Base-by-base conservation (phyloP, 176 grass and related monocot species). In the Rhynchospora tenuis region DNA sequence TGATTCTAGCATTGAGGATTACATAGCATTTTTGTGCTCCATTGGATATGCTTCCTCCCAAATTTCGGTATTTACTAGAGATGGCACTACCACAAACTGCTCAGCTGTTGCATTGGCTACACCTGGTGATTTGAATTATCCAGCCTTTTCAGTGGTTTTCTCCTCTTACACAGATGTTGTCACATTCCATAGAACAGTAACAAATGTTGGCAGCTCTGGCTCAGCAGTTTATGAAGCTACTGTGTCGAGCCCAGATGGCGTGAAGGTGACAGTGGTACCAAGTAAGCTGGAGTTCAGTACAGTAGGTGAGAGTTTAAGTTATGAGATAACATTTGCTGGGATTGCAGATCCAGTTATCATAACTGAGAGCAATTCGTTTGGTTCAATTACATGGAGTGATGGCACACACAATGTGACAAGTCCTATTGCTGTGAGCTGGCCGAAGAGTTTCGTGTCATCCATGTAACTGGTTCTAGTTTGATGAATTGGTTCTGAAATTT, bases 61-160 rank as follows among this genome's bases (percentile, higher is more conserved):
- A 61, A 95, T 98, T 68, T 83, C 93, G 11, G 4, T 93, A 66
- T 98, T 98, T 88, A 93, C 89, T 20, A 85, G 16, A 52, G 81
- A 95, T 24, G 57, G 33, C 17, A 84, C 69, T 1, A 79, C 48
- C 7, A 85, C 91, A 16, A 56, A 98, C 72, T 98, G 96, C 79
- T 93, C 93, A 3, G 81, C 20, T 23, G 31, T 83, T 15, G 88
- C 87, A 84, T 73, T 88, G 43, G 59, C 84, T 1, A 73, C 79
- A 46, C 27, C 88, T 33, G 96, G 96, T 17, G 92, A 98, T 84
- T 91, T 95, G 83, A 98, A 98, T 63, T 98, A 98, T 88, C 93
- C 96, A 1, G 87, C 89, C 1, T 93, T 98, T 68, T 87, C 86
- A 0, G 88, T 79, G 13, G 63, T 95, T 52, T 90, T 95, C 69